Evolutionary conservation across 495 filamentous ascomycete genomes (phyloP).

Genomic region (Tetracladium setigerum): DNA sequence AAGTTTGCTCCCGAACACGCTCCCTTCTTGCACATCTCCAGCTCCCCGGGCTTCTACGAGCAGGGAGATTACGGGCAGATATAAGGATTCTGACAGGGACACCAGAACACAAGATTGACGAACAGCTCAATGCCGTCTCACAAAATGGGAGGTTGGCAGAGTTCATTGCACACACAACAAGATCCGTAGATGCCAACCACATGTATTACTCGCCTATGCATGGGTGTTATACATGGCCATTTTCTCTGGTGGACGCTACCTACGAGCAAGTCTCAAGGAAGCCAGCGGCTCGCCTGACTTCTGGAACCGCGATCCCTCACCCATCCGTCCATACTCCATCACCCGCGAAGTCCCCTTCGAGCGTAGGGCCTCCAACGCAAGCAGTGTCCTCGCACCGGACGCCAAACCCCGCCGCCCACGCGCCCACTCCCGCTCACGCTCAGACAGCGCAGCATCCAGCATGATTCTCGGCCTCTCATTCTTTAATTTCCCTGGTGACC

Average conservation of each 20-base stretch:
- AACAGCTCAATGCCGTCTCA: conserved; percentile 7
- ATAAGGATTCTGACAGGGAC: conserved; percentile 9
- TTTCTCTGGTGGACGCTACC: conserved; percentile 48
- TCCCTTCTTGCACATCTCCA: conserved; percentile 10
- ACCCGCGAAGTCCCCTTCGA: not conserved
- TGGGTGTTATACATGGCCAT: conserved; percentile 56
- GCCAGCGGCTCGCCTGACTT: conserved; percentile 38
- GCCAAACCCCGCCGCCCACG: not conserved
- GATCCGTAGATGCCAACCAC: conserved; percentile 28
- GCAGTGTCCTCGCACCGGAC: not conserved
- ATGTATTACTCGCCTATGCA: conserved; percentile 45
- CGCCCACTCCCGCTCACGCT: not conserved
- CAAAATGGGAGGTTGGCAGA: conserved; percentile 9
- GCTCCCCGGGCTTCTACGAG: conserved; percentile 11
- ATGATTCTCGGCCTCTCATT: conserved; percentile 21
- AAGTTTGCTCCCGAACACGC: conserved; percentile 8
- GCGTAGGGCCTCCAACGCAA: not conserved
- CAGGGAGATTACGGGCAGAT: conserved; percentile 15
- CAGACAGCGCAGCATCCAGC: not conserved
- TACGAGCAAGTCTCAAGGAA: conserved; percentile 34
- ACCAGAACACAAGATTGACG: conserved; percentile 9
- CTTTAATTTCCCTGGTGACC: conserved; percentile 24
- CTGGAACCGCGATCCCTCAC: conserved; percentile 26
- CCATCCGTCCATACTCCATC: conserved; percentile 8
- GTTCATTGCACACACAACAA: conserved; percentile 27